Base-by-base conservation (phyloP, 1,284 basidiomycete species). In the Cryptococcus sp. region DNA sequence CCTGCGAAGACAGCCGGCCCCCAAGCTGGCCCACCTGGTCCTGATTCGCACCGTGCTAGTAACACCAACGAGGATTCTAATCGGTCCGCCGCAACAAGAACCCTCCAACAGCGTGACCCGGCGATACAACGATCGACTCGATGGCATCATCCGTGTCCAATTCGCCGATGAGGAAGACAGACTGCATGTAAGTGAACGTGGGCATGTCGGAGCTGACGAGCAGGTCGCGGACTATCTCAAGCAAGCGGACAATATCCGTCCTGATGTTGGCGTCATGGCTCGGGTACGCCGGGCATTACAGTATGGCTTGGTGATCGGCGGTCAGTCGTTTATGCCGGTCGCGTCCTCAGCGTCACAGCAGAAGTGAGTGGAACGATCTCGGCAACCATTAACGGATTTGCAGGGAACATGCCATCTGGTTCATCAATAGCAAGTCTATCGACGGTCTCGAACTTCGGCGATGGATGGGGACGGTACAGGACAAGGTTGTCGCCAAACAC, bases 401-500 rank as follows among this genome's bases (percentile, higher is more conserved):
- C 55, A 75, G 78, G 50, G 76, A 80, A 17, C 76, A 77, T 56
- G 68, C 74, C 0, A 73, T 74, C 22, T 80, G 78, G 78, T 80
- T 77, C 58, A 69, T 79, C 59, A 62, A 74, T 46, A 62, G 66
- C 19, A 47, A 56, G 5, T 59, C 57, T 7, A 76, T 78, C 42
- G 71, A 73, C 47, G 62, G 62, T 11, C n/a, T 69, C 2, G 64
- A 55, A 5, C 57, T 79, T 8, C 61, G 66, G 1, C 47, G 42
- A n/a, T 73, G 75, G 75, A 75, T 77, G 72, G 72, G 73, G 0
- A 56, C 56, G 25, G 72, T 77, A 19, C 61, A 65, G 15, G 78
- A 80, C 59, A 77, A 69, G 1, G 70, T 75, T 8, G 71, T 80
- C 5, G 78, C 78, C 7, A 79, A 78, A 57, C 73, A 77, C 41